Base-by-base conservation (phyloP, 768 basidiomycete species). In the Clathrus columnatus region DNA sequence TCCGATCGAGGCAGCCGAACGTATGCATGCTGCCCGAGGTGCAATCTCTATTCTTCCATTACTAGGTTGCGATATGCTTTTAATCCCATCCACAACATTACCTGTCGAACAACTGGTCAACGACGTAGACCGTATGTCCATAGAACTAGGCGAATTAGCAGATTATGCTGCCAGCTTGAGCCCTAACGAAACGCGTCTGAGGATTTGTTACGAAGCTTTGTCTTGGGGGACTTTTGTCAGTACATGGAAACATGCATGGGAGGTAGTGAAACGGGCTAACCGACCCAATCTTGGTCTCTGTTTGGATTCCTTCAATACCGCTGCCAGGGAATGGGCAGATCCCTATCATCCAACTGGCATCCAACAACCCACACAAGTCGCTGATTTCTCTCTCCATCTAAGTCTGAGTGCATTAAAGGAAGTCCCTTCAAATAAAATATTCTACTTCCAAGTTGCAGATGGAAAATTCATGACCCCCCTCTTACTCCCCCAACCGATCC, bases 371-470 rank as follows among this genome's bases (percentile, higher is more conserved):
- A 43, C 54, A 30, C 50, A 57, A 20, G 51, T 61, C 5, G 32
- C 52, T 18, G 54, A 62, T 17, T 36, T n/a, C 10, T 36, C 7
- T 2, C 50, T 68, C 32, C 54, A 62, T 4, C 51, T 59, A 42
- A 68, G 68, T 58, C 62, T 72, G 36, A 53, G 49, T 11, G 61
- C 67, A 29, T 63, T 72, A 21, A 54, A 50, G 5, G 62, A 63
- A 20, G 62, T 73, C 11, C 71, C 72, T 1, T 66, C 63, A 0
- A 60, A 68, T 57, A 71, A 69, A 60, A 70, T 74, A 59, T 74
- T 70, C 61, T 63, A 71, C 50, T 71, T 69, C 59, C 73, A 74
- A 49, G 57, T 73, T 54, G 72, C 72, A 51, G 72, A 74, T 60
- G 72, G 67, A 48, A 44, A 61, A 53, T 57, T 60, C 54, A 55